phyloP scores from a whole-genome alignment of 371 early-diverging fungal species.

The Syncephalastrum monosporum region DNA sequence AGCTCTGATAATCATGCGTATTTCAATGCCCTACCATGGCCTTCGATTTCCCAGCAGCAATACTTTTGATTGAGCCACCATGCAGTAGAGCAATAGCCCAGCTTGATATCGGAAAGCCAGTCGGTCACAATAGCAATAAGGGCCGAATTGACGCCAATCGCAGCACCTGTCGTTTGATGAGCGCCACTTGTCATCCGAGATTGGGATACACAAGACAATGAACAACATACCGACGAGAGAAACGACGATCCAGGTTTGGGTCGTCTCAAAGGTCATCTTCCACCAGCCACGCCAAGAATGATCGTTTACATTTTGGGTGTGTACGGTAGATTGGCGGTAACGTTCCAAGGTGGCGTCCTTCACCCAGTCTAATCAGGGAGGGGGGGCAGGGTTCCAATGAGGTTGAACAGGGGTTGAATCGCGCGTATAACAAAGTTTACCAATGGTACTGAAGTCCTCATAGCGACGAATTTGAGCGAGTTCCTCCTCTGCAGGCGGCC shows the following conservation, averaged over 20 bases:
- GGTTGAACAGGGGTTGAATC: not conserved
- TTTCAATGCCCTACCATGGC: slow-evolving; percentile 37
- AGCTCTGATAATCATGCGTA: not conserved
- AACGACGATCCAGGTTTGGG: slow-evolving; percentile 89
- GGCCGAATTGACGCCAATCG: slow-evolving; percentile 82
- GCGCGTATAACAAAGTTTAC: slow-evolving; percentile 23
- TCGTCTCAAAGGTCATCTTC: slow-evolving; percentile 66
- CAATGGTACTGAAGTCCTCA: slow-evolving; percentile 85
- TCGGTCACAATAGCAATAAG: slow-evolving; percentile 85
- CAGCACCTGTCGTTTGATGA: slow-evolving; percentile 53
- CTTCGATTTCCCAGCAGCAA: slow-evolving; percentile 89
- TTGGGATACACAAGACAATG: not conserved
- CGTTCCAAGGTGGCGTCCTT: slow-evolving; percentile 83
- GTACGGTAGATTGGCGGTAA: slow-evolving; percentile 59
- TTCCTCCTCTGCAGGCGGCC: slow-evolving; percentile 49
- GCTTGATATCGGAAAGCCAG: slow-evolving; percentile 83
- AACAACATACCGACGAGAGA: slow-evolving; percentile 61
- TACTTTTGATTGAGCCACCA: slow-evolving; percentile 96
- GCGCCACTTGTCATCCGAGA: not conserved
- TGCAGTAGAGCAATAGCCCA: slow-evolving; percentile 83
- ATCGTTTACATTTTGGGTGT: slow-evolving; percentile 48
- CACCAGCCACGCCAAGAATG: slow-evolving; percentile 62
- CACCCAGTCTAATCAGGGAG: slow-evolving; percentile 75
- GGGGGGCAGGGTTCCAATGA: no score
- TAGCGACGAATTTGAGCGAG: slow-evolving; percentile 67